These are phyloP conservation scores for Aspergillus neoniger DNA, from an alignment of 2,329 filamentous ascomycete species.

Conservation along the genomic window DNA sequence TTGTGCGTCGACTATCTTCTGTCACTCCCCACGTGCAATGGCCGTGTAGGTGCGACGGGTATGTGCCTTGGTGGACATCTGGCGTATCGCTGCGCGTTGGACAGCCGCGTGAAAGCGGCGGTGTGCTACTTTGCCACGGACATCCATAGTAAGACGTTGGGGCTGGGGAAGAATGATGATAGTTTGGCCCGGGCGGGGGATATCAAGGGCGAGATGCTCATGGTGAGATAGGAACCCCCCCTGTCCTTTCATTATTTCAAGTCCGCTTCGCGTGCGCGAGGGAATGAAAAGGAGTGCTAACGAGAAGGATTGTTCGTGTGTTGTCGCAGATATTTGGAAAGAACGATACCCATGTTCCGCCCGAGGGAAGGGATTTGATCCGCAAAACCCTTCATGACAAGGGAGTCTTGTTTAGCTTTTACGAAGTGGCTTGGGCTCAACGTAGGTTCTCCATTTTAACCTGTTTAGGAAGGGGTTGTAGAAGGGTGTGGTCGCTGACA, in stretches of 20 bases:
- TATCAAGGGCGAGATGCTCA: conserved; percentile 76
- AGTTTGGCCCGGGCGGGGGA: conserved; percentile 61
- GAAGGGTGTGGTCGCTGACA: background rate
- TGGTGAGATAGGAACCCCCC: conserved; percentile 52
- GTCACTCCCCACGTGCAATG: conserved; percentile 74
- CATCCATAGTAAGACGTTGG: conserved; percentile 77
- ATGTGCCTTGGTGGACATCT: conserved; percentile 96
- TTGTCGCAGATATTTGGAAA: conserved; percentile 73
- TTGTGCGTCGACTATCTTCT: conserved; percentile 70
- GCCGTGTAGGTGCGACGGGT: conserved; percentile 74
- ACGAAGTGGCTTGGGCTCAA: conserved; percentile 91
- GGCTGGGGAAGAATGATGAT: conserved; percentile 66
- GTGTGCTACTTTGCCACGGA: conserved; percentile 94
- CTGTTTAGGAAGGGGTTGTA: background rate
- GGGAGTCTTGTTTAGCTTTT: conserved; percentile 74
- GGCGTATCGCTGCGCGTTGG: conserved; percentile 71
- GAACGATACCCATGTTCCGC: conserved; percentile 85
- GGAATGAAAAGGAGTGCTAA: background rate
- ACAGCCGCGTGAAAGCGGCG: conserved; percentile 72
- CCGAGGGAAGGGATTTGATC: conserved; percentile 79
- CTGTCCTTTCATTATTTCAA: background rate
- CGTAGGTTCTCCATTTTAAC: conserved; percentile 52
- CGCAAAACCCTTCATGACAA: conserved; percentile 76
- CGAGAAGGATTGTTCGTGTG: conserved; percentile 58
- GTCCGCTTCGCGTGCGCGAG: background rate